Percentiles rank a stretch among this genome's conserved stretches.
These are phyloP conservation scores for Arthrobotrys sinensis DNA, from an alignment of 2,329 filamentous ascomycete genomes.

Conservation along the genomic window DNA sequence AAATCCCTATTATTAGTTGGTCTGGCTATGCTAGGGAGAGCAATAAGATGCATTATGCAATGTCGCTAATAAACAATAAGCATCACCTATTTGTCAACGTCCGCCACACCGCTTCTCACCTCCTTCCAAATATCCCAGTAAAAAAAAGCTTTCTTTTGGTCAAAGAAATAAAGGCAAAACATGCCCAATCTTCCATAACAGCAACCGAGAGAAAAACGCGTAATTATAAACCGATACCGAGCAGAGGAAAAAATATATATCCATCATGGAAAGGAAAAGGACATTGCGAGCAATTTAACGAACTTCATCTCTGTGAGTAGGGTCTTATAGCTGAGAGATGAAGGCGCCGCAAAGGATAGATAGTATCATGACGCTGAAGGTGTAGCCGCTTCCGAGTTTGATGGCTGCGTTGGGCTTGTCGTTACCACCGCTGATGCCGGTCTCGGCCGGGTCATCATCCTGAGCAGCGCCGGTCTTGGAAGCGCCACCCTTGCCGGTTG, in stretches of 20 bases:
- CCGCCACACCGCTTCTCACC: not conserved
- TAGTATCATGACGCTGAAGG: constrained; percentile 48
- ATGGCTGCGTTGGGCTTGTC: constrained; percentile 43
- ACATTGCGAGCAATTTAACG: constrained; percentile 29
- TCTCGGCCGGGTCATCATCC: constrained; percentile 7
- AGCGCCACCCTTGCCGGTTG: constrained; percentile 7
- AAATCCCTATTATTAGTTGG: constrained; percentile 33
- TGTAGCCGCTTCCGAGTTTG: constrained; percentile 40
- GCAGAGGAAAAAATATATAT: constrained; percentile 42
- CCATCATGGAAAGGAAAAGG: constrained; percentile 50
- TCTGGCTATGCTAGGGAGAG: constrained; percentile 18
- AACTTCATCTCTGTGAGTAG: constrained; percentile 16
- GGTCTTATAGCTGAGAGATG: constrained; percentile 45
- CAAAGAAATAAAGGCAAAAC: constrained; percentile 31
- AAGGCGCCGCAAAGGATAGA: constrained; percentile 54
- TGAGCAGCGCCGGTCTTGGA: constrained; percentile 14
- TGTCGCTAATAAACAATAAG: constrained; percentile 49
- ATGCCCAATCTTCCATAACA: constrained; percentile 35
- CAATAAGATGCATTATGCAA: constrained; percentile 43
- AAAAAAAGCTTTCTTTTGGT: constrained; percentile 23
- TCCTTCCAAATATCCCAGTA: constrained; percentile 21
- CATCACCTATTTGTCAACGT: constrained; percentile 8
- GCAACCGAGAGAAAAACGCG: constrained; percentile 31
- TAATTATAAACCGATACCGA: constrained; percentile 46
- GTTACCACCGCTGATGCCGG: not conserved